phyloP scores from a whole-genome alignment of 352 stramenopile genomes.

The Globisporangium cylindrosporum region DNA sequence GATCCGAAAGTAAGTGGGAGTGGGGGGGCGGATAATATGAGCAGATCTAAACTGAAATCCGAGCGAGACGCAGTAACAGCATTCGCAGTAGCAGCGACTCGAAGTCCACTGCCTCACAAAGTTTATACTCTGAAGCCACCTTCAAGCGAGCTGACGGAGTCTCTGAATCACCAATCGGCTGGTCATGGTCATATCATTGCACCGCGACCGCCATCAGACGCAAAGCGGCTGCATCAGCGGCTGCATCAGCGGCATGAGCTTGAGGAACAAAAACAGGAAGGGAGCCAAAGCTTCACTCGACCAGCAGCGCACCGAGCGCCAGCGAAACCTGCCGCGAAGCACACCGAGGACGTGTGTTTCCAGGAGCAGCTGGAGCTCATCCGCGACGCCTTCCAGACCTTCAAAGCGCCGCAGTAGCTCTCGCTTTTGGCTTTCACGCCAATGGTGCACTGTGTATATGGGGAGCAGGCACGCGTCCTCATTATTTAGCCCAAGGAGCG shows the following conservation, averaged over 20 bases:
- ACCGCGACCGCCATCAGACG: too few species aligned
- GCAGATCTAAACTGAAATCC: neutral
- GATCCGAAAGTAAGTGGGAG: neutral
- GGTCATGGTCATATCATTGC: too few species aligned
- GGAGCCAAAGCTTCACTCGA: neutral
- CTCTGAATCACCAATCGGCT: too few species aligned
- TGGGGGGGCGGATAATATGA: neutral
- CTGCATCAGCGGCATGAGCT: too few species aligned
- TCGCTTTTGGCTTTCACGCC: neutral
- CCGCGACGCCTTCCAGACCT: conserved; percentile 28
- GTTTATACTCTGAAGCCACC: too few species aligned
- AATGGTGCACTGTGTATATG: neutral
- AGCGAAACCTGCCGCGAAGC: neutral
- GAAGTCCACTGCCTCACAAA: too few species aligned
- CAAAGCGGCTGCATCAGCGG: too few species aligned
- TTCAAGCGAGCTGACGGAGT: too few species aligned
- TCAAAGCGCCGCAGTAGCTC: neutral
- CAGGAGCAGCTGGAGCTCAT: conserved; percentile 39
- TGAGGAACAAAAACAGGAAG: neutral
- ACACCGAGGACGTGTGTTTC: conserved; percentile 21
- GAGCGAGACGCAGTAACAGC: neutral
- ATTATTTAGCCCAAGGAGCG: neutral
- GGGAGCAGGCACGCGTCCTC: neutral
- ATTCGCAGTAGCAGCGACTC: too few species aligned
- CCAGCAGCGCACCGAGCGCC: neutral